Evolutionary conservation across 306 rosid species (phyloP), one percentile per base, ranked within the genome.

Genomic region (Rubus parviflorus): DNA sequence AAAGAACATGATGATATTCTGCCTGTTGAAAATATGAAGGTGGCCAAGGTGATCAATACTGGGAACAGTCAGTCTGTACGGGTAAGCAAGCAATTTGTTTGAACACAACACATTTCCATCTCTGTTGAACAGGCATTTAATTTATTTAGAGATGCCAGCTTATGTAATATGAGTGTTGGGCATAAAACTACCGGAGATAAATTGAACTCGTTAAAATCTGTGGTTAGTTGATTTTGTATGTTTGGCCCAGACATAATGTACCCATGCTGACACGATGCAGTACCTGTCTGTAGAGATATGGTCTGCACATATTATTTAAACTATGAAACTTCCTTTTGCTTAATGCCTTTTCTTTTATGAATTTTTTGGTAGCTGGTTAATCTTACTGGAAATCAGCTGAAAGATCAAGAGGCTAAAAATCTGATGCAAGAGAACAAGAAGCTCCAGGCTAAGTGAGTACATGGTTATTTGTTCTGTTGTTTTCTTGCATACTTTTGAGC

Each of bases 401-500:
- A 77, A 41, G 84, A 87, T 76, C 88, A 73, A 65, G 91, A 87
- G 85, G 71, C 82, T 49, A 30, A 64, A 69, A 74, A 22, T 66
- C 83, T 95, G 87, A 69, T 86, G 84, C 85, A 85, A 63, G 84
- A 85, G 84, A 88, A 92, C 75, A 76, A 81, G 81, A 88, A 80
- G 85, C 90, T 95, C 38, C 87, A 8, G 17, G 83, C 80, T 17
- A 81, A 82, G 99, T 95, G 79, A 90, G 99, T 89, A 40, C 53
- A 16, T 56, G 49, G 20, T 58, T 12, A 45, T n/a, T 12, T 57
- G 9, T 30, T 16, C 37, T 20, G 5, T 58, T 13, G 25, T 74
- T 23, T 16, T 58, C 43, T 74, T 15, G 42, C 56, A 57, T 41
- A 46, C 6, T 57, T 14, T 22, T 41, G 7, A 73, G 15, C 19